Base-by-base conservation (phyloP, 352 stramenopile species). In the Pythium grandisporangium region DNA sequence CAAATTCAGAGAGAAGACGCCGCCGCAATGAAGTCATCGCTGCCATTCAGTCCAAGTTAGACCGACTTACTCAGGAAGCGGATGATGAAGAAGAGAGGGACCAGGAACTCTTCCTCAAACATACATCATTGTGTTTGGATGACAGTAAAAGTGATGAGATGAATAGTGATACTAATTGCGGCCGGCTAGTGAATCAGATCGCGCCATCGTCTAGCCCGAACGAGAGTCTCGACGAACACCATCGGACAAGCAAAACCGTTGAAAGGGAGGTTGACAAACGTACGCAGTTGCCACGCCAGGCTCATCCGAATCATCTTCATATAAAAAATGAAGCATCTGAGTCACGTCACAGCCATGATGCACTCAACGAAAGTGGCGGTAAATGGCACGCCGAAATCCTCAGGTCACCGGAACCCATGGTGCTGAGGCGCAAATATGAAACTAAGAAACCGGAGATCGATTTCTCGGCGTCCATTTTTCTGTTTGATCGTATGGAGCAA, bases 11-110 rank as follows among this genome's bases (percentile, higher is more conserved):
- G n/a, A n/a, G n/a, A n/a, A n/a, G n/a, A 17, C 23, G 43, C 14
- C 61, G 69, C 17, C 37, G 20, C 10, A 35, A 49, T 37, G 54
- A 58, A 10, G 72, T 79, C 39, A 29, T 82, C 32, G 55, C 50
- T 13, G 53, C 75, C 40, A 80, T 82, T 30, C 61, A 69, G 33
- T 58, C 58, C 30, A 75, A 68, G 42, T 47, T 82, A 13, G 53
- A 70, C 22, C 54, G 55, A 11, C 42, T 82, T 19, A 53, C 64
- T 19, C 45, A 63, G 2, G 62, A 75, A 19, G 62, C 74, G 14
- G 53, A 73, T 16, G 39, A 33, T 11, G 53, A 55, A 29, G 48
- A 58, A 24, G 36, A 62, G 32, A 51, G 61, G 7, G 58, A 75
- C 32, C 43, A 44, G 13, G 48, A 63, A 20, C 37, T 74, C 4